A percentile compares a stretch with the other conserved stretches of the same genome.
phyloP scores from a whole-genome alignment of 192 early-diverging fungal species.

The Allomyces javanicus region DNA sequence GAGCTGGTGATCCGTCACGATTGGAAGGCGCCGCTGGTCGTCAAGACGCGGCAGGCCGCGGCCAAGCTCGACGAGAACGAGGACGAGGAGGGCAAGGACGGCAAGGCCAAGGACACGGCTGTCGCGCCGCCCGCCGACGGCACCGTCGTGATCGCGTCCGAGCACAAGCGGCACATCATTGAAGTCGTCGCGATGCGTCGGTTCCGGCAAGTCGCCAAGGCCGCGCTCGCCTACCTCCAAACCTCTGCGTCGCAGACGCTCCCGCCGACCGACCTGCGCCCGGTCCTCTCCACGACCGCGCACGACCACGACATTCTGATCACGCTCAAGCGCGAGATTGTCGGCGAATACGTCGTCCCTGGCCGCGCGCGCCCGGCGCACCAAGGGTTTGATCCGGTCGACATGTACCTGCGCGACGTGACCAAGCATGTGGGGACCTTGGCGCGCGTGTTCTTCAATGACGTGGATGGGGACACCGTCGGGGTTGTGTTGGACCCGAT shows the following conservation, averaged over 20 bases:
- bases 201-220: not conserved
- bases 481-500: not conserved
- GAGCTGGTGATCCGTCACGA: not conserved
- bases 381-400: not conserved
- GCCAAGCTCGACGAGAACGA: not conserved
- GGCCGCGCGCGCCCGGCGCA: not conserved
- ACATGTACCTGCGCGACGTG: not conserved
- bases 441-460: not conserved
- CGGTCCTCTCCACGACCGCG: not conserved
- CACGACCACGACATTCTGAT: not conserved
- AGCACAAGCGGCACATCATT: not conserved
- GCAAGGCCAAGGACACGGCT: not conserved
- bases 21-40: not conserved
- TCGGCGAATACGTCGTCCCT: not conserved
- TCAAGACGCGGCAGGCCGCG: not conserved
- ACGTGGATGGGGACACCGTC: not conserved
- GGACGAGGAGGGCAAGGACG: not conserved
- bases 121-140: not conserved
- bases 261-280: not conserved
- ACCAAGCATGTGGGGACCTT: not conserved
- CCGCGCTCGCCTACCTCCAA: not conserved
- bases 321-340: not conserved
- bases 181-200: not conserved
- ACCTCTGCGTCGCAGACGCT: no score
- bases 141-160: not conserved